A percentile compares a stretch with the other conserved stretches of the same genome.
These are phyloP conservation scores for Gillenia trifoliata DNA, from an alignment of 306 rosid species.

Conservation along the genomic window DNA sequence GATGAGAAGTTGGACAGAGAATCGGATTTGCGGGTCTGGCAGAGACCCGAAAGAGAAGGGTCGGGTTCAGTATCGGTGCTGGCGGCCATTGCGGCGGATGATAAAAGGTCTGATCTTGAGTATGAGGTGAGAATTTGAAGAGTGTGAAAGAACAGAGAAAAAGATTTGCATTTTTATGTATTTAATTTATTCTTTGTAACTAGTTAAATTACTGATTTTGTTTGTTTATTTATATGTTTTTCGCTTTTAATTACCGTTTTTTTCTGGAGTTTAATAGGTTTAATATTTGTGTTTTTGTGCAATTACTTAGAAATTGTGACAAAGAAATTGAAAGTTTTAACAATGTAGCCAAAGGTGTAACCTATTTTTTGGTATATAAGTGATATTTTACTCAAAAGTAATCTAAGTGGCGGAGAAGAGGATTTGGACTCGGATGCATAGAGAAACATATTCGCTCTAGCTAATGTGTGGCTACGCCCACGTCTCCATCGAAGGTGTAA, in stretches of 20 bases:
- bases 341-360: neutral
- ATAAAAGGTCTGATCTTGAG: conserved; percentile 69
- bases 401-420: neutral
- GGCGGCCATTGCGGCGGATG: conserved; percentile 59
- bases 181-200: neutral
- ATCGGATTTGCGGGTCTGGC: conserved; percentile 17
- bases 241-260: neutral
- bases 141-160: neutral
- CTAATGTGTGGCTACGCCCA: neutral
- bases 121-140: conserved; percentile 44
- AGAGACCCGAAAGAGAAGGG: conserved; percentile 21
- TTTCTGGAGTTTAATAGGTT: neutral
- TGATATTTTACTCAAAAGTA: neutral
- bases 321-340: neutral
- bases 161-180: neutral
- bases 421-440: too few species aligned
- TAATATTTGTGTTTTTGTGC: neutral
- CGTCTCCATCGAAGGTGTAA: neutral
- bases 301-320: neutral
- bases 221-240: neutral
- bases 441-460: neutral
- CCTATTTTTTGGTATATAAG: neutral
- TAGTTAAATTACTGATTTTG: neutral
- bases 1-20: conserved; percentile 9
- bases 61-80: conserved; percentile 31